Percentiles rank a stretch among this genome's conserved stretches.
Evolutionary conservation across 164 flowering plant species (phyloP).

Genomic region (Chimonanthus salicifolius): DNA sequence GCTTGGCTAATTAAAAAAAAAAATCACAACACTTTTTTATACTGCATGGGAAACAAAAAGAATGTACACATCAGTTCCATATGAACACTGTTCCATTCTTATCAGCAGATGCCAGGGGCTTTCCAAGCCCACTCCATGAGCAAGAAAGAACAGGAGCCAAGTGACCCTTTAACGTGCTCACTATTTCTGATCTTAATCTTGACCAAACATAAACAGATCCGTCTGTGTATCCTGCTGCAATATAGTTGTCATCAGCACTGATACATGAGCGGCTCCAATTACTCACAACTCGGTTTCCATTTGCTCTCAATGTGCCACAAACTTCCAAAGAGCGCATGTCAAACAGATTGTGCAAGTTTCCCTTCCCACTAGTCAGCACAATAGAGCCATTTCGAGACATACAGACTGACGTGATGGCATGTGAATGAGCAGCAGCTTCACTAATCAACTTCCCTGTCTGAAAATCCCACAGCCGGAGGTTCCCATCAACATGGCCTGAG

Average conservation of each 20-base stretch:
- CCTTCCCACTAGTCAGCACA: conserved; percentile 82
- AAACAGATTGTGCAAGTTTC: conserved; percentile 80
- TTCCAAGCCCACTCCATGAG: conserved; percentile 87
- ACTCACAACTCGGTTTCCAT: conserved; percentile 67
- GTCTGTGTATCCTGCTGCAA: conserved; percentile 84
- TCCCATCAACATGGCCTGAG: conserved; percentile 93
- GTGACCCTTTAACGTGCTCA: conserved; percentile 68
- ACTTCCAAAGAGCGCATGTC: conserved; percentile 78
- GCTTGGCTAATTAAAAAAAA: too few species aligned
- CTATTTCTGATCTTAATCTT: conserved; percentile 47
- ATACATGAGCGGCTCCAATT: conserved; percentile 96
- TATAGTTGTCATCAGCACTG: conserved; percentile 79
- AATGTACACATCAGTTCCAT: conserved; percentile 33
- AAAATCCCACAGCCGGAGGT: conserved; percentile 79
- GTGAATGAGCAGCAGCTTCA: conserved; percentile 90
- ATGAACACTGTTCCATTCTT: conserved; percentile 67
- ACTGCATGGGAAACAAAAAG: not conserved
- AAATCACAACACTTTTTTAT: too few species aligned
- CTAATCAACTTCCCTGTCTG: conserved; percentile 68
- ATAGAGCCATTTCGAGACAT: conserved; percentile 64
- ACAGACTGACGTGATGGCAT: conserved; percentile 67
- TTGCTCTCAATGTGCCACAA: conserved; percentile 72
- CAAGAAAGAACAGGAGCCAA: conserved; percentile 68
- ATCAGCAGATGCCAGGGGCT: conserved; percentile 75
- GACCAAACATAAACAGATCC: conserved; percentile 88